Evolutionary conservation across 78 protist genomes (phyloP).

Genomic region (Speleostelium caveatum): DNA sequence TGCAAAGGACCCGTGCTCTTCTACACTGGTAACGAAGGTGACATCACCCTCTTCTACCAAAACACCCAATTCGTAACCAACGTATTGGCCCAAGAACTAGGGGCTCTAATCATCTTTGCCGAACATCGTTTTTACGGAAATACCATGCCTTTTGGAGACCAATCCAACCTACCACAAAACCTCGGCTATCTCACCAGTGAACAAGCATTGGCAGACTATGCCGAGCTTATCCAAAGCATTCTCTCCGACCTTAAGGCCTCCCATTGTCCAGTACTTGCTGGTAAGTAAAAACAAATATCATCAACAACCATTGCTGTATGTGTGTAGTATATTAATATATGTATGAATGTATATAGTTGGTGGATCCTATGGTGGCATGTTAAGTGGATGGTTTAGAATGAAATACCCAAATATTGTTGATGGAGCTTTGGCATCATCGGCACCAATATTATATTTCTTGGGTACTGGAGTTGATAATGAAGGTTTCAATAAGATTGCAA

Average conservation of each 20-base stretch:
- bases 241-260: not conserved
- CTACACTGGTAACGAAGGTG: constrained; percentile 95
- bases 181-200: constrained; percentile 57
- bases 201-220: constrained; percentile 90
- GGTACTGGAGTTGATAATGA: constrained; percentile 49
- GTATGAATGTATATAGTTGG: too few species aligned
- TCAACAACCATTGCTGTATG: too few species aligned
- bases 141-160: constrained; percentile 81
- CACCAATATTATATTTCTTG: constrained; percentile 63
- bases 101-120: constrained; percentile 86
- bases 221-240: constrained; percentile 27
- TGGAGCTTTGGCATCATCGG: constrained; percentile 83
- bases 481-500: constrained; percentile 71
- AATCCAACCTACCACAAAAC: constrained; percentile 25
- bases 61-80: constrained; percentile 90
- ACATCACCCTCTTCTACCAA: constrained; percentile 80
- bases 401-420: constrained; percentile 69
- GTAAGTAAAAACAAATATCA: too few species aligned
- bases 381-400: constrained; percentile 65
- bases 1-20: constrained; percentile 79
- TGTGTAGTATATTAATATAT: too few species aligned
- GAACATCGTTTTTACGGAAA: constrained; percentile 92
- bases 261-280: constrained; percentile 64
- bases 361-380: constrained; percentile 84
- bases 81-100: constrained; percentile 68